These are phyloP conservation scores for Eimeria praecox DNA, from an alignment of 169 alveolate genomes.

Conservation along the genomic window DNA sequence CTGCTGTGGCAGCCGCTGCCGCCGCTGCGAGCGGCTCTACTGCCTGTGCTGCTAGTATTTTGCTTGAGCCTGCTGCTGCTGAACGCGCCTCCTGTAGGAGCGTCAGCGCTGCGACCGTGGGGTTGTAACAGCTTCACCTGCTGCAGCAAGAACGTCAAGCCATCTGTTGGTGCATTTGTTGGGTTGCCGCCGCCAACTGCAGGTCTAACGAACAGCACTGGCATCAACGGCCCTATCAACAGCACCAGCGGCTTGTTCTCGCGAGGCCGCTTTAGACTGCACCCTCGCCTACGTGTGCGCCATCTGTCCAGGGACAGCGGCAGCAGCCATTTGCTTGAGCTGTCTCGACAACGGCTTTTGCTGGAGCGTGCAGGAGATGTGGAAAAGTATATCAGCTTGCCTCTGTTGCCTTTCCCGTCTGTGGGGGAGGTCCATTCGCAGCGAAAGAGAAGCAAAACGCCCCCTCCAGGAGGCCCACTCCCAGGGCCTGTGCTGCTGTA, in stretches of 20 bases:
- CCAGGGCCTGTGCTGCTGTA: conserved; percentile 57
- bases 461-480: conserved; percentile 35
- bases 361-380: conserved; percentile 78
- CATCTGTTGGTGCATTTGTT: background rate
- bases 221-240: background rate
- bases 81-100: conserved; percentile 13
- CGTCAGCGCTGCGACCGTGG: background rate
- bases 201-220: background rate
- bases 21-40: background rate
- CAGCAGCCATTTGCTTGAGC: conserved; percentile 76
- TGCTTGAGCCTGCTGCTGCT: background rate
- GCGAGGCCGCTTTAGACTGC: conserved; percentile 49
- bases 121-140: background rate
- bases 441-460: conserved; percentile 42
- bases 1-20: conserved; percentile 66
- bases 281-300: conserved; percentile 77
- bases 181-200: conserved; percentile 2
- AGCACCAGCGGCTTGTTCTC: conserved; percentile 47
- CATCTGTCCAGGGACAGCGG: conserved; percentile 79
- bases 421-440: conserved; percentile 67
- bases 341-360: conserved; percentile 74
- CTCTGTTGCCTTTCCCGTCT: conserved; percentile 47
- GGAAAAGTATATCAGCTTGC: conserved; percentile 8
- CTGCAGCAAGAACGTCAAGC: background rate
- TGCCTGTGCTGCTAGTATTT: background rate